phyloP scores from a whole-genome alignment of 768 basidiomycete species.

The Boletus eberwhitei region DNA sequence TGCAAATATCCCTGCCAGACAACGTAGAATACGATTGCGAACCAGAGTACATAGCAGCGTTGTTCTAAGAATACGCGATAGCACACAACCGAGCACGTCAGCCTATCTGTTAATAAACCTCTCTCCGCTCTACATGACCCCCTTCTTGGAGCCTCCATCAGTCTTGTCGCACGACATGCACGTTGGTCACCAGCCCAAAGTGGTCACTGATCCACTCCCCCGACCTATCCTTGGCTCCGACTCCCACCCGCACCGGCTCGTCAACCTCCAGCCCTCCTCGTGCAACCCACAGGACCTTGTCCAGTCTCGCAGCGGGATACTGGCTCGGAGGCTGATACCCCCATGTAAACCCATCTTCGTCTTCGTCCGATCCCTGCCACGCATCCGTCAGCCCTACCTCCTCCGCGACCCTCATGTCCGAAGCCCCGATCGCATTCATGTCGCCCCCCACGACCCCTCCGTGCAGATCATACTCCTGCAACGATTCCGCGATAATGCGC shows the following conservation, averaged over 20 bases:
- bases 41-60: background rate
- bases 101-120: conserved; percentile 1
- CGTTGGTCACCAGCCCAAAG: conserved; percentile 49
- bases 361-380: conserved; percentile 46
- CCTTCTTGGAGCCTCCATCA: conserved; percentile 5
- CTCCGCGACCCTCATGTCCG: conserved; percentile 42
- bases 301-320: conserved; percentile 54
- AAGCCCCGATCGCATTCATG: conserved; percentile 61
- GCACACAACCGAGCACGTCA: background rate
- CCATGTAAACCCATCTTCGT: conserved; percentile 59
- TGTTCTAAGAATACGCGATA: conserved; percentile 7
- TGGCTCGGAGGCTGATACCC: conserved; percentile 53
- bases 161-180: conserved; percentile 27
- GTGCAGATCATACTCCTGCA: conserved; percentile 44
- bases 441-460: conserved; percentile 69
- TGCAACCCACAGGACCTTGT: conserved; percentile 61
- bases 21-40: background rate
- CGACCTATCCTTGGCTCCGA: conserved; percentile 43
- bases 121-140: background rate
- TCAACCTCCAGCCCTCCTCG: conserved; percentile 50
- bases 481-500: conserved; percentile 44
- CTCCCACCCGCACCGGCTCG: conserved; percentile 53
- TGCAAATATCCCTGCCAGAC: background rate
- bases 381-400: conserved; percentile 56
- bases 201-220: conserved; percentile 66